Percentiles rank a stretch among this genome's conserved stretches.
Conservation (phyloP, 2,329 filamentous ascomycete genomes). For the Macrophomina pseudophaseolina region DNA sequence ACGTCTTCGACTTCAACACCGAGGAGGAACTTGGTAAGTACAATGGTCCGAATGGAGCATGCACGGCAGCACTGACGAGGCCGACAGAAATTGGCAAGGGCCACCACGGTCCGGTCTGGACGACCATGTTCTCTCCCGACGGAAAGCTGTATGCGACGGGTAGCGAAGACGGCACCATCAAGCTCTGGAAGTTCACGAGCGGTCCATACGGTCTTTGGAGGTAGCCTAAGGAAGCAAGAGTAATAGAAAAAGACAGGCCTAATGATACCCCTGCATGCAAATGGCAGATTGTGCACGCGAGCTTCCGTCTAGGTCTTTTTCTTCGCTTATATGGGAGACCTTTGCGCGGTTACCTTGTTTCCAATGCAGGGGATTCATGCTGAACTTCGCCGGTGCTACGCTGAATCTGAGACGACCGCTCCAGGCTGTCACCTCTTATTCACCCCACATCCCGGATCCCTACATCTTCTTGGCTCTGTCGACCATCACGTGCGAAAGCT, state of each 20-base stretch:
- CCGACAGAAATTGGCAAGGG: slow-evolving; percentile 85
- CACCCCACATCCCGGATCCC: background rate
- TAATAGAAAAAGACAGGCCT: slow-evolving; percentile 24
- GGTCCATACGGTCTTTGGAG: slow-evolving; percentile 71
- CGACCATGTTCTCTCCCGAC: slow-evolving; percentile 90
- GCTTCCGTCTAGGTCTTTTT: background rate
- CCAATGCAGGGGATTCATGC: slow-evolving; percentile 10
- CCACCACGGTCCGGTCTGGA: slow-evolving; percentile 97
- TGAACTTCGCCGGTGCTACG: background rate
- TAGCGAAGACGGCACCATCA: slow-evolving; percentile 97
- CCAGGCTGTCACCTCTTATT: background rate
- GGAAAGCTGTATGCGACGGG: slow-evolving; percentile 95
- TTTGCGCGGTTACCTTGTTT: slow-evolving; percentile 1
- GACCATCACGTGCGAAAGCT: slow-evolving; percentile 19
- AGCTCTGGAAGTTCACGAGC: slow-evolving; percentile 76
- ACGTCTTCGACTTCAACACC: slow-evolving; percentile 87
- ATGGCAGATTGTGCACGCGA: slow-evolving; percentile 15
- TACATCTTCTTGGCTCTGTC: background rate
- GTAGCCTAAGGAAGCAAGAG: slow-evolving; percentile 36
- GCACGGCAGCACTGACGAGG: slow-evolving; percentile 15
- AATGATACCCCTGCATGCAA: slow-evolving; percentile 25
- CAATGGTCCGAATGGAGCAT: background rate
- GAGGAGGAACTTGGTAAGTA: slow-evolving; percentile 74
- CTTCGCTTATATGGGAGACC: background rate
- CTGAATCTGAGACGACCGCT: background rate